phyloP scores from a whole-genome alignment of 1,139 yeast species.

The Sugiyamaella castrensis region DNA sequence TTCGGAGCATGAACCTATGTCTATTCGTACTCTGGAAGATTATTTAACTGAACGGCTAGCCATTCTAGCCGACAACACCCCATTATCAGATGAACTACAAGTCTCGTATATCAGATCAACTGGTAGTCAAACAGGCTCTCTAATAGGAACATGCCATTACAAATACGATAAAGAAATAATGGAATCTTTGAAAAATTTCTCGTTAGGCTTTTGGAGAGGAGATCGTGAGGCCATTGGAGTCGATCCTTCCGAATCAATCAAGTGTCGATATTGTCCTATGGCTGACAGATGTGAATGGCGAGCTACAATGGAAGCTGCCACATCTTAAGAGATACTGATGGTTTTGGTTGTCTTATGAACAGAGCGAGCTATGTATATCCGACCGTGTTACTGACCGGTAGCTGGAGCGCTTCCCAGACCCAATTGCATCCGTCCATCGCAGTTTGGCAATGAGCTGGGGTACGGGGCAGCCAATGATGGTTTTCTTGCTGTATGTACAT shows the following conservation, averaged over 20 bases:
- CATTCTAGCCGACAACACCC: too few relatives aligned
- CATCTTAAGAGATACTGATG: background rate
- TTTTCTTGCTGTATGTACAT: conserved; percentile 7
- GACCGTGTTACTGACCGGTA: too few relatives aligned
- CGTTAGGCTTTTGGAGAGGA: conserved; percentile 32
- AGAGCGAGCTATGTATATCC: too few relatives aligned
- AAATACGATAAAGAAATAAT: conserved; percentile 21
- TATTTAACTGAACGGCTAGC: too few relatives aligned
- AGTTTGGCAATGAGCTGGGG: background rate
- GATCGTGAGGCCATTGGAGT: conserved; percentile 31
- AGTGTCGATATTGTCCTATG: conserved; percentile 27
- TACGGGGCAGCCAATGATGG: background rate
- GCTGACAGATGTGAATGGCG: conserved; percentile 26
- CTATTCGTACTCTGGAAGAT: too few relatives aligned
- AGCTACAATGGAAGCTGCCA: conserved; percentile 9
- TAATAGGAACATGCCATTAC: conserved; percentile 24
- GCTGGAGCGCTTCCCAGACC: too few relatives aligned
- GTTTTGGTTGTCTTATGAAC: too few relatives aligned
- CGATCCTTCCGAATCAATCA: conserved; percentile 20
- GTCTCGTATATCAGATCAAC: conserved; percentile 24
- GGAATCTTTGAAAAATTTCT: conserved; percentile 24
- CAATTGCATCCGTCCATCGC: too few relatives aligned
- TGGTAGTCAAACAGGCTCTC: conserved; percentile 12
- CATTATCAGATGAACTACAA: conserved; percentile 17
- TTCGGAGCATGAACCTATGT: background rate